Evolutionary conservation across 1,284 basidiomycete species (phyloP).

Genomic region (Thelephora terrestris): DNA sequence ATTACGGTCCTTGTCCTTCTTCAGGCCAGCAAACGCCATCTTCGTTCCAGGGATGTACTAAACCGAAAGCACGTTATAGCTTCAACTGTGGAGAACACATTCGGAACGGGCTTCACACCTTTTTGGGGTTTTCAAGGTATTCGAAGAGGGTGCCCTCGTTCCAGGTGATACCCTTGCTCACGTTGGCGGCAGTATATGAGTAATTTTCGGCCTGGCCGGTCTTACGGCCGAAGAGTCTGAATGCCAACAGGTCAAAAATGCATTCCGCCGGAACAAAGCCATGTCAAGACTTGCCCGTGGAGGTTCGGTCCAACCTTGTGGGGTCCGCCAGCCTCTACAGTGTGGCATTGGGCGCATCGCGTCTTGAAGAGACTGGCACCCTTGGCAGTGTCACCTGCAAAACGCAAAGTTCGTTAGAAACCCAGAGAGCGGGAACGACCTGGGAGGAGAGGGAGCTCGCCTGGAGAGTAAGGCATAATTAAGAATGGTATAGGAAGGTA

Average conservation of each 20-base stretch:
- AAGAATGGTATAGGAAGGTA: slow-evolving; percentile 14
- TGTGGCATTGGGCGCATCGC: slow-evolving; percentile 97
- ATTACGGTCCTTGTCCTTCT: slow-evolving; percentile 94
- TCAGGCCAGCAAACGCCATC: slow-evolving; percentile 96
- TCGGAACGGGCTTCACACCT: slow-evolving; percentile 35
- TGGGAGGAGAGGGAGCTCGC: slow-evolving; percentile 10
- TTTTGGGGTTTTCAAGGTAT: slow-evolving; percentile 95
- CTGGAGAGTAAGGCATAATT: slow-evolving; percentile 27
- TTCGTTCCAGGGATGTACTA: slow-evolving; percentile 94
- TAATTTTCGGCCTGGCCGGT: slow-evolving; percentile 82
- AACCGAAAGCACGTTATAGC: slow-evolving; percentile 9
- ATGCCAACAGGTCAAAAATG: background rate
- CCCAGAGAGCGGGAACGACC: background rate
- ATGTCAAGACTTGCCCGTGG: slow-evolving; percentile 59
- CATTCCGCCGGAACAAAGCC: background rate
- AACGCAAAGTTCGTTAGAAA: slow-evolving; percentile 4
- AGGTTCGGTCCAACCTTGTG: slow-evolving; percentile 95
- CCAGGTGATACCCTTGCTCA: slow-evolving; percentile 92
- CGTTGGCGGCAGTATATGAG: slow-evolving; percentile 93
- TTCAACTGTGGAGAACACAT: slow-evolving; percentile 6
- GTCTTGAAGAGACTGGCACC: slow-evolving; percentile 93
- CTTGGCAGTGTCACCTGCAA: slow-evolving; percentile 75
- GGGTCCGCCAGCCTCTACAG: slow-evolving; percentile 71
- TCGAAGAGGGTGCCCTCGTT: slow-evolving; percentile 83
- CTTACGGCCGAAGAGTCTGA: slow-evolving; percentile 76